Evolutionary conservation across 208 protist species (phyloP).

Genomic region (Vickermania ingenoplastis): DNA sequence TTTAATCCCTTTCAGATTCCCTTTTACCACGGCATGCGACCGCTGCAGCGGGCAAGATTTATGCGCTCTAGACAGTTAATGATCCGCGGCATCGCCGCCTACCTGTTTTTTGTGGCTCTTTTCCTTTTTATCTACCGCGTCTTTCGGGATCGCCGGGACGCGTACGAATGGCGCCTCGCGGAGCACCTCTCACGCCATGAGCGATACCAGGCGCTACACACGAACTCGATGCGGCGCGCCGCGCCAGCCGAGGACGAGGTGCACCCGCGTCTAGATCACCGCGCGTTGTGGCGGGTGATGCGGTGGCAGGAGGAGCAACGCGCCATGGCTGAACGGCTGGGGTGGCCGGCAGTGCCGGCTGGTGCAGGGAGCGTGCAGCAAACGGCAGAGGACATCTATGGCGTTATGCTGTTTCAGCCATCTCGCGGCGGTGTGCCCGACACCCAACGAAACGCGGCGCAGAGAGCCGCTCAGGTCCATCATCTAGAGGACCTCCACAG

Average conservation of each 20-base stretch:
- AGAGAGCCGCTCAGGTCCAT: too few species aligned
- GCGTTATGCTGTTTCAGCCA: not conserved
- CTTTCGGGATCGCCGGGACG: conserved; percentile 61
- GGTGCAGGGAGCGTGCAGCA: not conserved
- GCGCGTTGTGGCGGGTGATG: not conserved
- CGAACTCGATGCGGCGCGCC: too few species aligned
- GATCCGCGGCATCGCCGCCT: conserved; percentile 47
- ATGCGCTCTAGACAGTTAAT: conserved; percentile 37
- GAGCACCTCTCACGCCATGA: conserved; percentile 66
- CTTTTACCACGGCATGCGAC: conserved; percentile 7
- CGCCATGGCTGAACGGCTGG: not conserved
- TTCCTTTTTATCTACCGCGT: conserved; percentile 48
- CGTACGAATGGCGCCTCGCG: conserved; percentile 74
- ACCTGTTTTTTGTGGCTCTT: conserved; percentile 45
- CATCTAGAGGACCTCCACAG: too few species aligned
- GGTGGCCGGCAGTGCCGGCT: not conserved
- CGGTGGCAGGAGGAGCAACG: not conserved
- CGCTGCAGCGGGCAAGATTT: conserved; percentile 31
- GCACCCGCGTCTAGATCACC: not conserved
- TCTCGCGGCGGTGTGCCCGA: not conserved
- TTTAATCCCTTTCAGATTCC: conserved; percentile 48
- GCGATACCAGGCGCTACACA: conserved; percentile 64
- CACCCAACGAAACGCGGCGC: too few species aligned
- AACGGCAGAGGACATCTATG: not conserved
- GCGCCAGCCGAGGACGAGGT: not conserved